Conservation (phyloP, 768 basidiomycete species). For the Serpula lacrymans region DNA sequence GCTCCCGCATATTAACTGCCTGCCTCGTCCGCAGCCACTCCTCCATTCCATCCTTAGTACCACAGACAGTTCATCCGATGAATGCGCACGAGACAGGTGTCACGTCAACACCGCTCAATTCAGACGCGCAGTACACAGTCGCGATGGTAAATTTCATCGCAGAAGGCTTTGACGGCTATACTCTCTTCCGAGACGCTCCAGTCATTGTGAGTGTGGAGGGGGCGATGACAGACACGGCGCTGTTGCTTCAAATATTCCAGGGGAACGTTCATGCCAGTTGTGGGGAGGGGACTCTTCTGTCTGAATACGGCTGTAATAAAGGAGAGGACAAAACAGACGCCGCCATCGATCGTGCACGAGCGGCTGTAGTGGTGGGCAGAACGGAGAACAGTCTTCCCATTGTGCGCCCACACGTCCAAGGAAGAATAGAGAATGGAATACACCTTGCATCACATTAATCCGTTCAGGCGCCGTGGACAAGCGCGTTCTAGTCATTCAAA, state of each 20-base stretch:
- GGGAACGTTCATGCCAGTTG: slow-evolving; percentile 1
- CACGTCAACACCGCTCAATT: background rate
- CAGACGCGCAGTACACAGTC: slow-evolving; percentile 5
- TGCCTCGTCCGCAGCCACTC: slow-evolving; percentile 4
- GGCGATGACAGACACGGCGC: slow-evolving; percentile 5
- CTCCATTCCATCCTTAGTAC: background rate
- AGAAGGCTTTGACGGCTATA: slow-evolving; percentile 9
- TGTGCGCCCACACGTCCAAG: background rate
- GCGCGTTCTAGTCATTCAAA: too few species aligned
- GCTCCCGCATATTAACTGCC: slow-evolving; percentile 4
- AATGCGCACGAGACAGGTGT: too few species aligned
- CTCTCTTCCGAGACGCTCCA: slow-evolving; percentile 4
- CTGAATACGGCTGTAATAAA: slow-evolving; percentile 6
- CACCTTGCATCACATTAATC: too few species aligned
- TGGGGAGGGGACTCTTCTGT: background rate
- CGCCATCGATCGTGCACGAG: background rate
- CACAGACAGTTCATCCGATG: too few species aligned
- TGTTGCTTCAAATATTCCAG: slow-evolving; percentile 9
- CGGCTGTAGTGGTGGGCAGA: background rate
- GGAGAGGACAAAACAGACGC: background rate
- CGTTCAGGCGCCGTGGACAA: too few species aligned
- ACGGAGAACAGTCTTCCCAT: background rate
- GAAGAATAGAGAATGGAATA: background rate
- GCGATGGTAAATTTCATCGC: slow-evolving; percentile 10
- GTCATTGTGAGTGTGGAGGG: slow-evolving; percentile 2